phyloP scores from a whole-genome alignment of 78 protist genomes.

The Pigoraptor vietnamica region DNA sequence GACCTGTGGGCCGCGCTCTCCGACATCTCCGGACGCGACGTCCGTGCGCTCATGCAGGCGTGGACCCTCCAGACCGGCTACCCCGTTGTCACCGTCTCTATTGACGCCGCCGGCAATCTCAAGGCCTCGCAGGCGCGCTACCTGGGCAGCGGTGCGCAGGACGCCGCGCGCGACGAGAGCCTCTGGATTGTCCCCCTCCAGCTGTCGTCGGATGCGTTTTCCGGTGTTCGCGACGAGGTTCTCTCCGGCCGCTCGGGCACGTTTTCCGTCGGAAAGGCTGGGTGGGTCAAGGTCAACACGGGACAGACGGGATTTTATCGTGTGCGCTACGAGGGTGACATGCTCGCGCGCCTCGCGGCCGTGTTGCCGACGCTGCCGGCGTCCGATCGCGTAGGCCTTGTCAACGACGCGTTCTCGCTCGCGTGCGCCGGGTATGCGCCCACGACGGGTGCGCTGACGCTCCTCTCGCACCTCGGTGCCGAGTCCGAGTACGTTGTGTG shows the following conservation, averaged over 20 bases:
- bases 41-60: conserved; percentile 51
- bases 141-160: conserved; percentile 3
- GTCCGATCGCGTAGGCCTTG: conserved; percentile 26
- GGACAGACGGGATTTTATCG: conserved; percentile 72
- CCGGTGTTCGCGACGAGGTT: not conserved
- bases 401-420: conserved; percentile 26
- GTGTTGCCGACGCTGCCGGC: conserved; percentile 19
- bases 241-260: conserved; percentile 20
- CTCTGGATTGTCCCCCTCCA: conserved; percentile 18
- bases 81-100: conserved; percentile 68
- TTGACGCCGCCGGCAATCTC: not conserved
- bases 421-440: conserved; percentile 6
- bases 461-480: not conserved
- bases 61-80: conserved; percentile 74
- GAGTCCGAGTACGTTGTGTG: conserved; percentile 33
- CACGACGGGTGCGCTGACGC: conserved; percentile 10
- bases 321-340: conserved; percentile 43
- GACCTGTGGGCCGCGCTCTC: conserved; percentile 81
- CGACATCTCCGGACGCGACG: conserved; percentile 40
- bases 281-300: conserved; percentile 73
- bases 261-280: not conserved
- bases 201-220: not conserved
- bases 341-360: conserved; percentile 20
- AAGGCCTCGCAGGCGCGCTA: conserved; percentile 14
- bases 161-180: not conserved